These are phyloP conservation scores for Teratosphaeria nubilosa DNA, from an alignment of 2,329 filamentous ascomycete genomes.

Conservation along the genomic window DNA sequence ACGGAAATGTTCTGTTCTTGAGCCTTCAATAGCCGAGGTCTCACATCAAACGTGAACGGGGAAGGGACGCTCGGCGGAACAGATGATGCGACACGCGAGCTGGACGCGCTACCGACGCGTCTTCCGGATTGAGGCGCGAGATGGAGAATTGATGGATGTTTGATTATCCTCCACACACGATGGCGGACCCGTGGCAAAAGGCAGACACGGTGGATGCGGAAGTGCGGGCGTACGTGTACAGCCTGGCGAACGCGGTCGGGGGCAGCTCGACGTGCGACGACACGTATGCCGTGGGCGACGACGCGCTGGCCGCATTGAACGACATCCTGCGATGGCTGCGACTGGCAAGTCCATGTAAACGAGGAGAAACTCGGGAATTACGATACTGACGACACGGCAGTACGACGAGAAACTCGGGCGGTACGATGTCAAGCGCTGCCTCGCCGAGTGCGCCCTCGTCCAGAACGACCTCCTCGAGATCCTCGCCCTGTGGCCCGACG, in stretches of 20 bases:
- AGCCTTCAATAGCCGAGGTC: neutral
- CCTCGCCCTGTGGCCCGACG: slow-evolving; percentile 69
- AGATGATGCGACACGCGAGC: neutral
- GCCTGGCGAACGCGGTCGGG: slow-evolving; percentile 75
- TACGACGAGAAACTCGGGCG: slow-evolving; percentile 69
- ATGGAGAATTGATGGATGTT: neutral
- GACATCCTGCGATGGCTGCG: slow-evolving; percentile 94
- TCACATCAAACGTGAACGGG: neutral
- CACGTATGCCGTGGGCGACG: slow-evolving; percentile 79
- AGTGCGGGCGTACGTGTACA: slow-evolving; percentile 86
- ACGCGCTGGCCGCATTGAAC: slow-evolving; percentile 80
- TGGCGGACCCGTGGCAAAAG: slow-evolving; percentile 21
- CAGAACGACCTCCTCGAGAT: slow-evolving; percentile 85
- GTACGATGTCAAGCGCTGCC: slow-evolving; percentile 86
- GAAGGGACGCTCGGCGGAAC: neutral
- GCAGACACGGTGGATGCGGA: slow-evolving; percentile 63
- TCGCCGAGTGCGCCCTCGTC: slow-evolving; percentile 86
- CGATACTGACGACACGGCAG: slow-evolving; percentile 26
- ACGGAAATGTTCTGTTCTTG: neutral
- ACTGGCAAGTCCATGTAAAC: no score
- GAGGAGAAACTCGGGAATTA: neutral
- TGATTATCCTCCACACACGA: neutral
- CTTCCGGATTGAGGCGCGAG: neutral
- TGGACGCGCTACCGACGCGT: neutral
- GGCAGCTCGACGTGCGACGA: slow-evolving; percentile 23